Base-by-base conservation (phyloP, 202 grass and related monocot genomes). In the Carex sylvatica region DNA sequence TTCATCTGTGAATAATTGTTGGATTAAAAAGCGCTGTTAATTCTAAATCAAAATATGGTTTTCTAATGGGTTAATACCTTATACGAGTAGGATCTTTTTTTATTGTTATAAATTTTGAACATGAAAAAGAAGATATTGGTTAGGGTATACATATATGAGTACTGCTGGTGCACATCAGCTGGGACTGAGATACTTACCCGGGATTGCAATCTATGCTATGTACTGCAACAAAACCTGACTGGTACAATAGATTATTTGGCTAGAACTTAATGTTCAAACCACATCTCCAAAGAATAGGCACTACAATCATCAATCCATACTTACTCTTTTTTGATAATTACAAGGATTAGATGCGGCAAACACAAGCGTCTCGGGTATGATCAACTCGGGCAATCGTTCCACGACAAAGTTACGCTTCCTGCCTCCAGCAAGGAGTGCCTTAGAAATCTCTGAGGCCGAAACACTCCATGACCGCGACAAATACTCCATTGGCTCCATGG, bases 401-500 rank as follows among this genome's bases (percentile, higher is more conserved):
- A 64, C 42, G 4, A 76, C 85, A 3, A 55, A 86, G 60, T 80
- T 33, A 55, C 40, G 80, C 62, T 82, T 82, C 86, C 74, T 94
- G 86, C 73, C 60, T 26, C 90, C 89, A 0, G 56, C 73, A 83
- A 94, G 16, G 22, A 94, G 84, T 4, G 91, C 87, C 88, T 92
- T 95, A n/a, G 90, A 95, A 3, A 95, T 95, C 90, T 95, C 93
- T 1, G 93, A 90, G 5, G 93, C 90, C 0, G 93, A 95, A 73
- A 95, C 90, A 84, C 93, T 95, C 93, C 93, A 95, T 35, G 93
- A 95, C 75, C 93, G 71, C 0, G 93, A 95, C 46, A 95, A 61
- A 81, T 88, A 92, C 88, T 95, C 93, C 93, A 95, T 90, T 33
- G 93, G 88, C 84, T 95, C 93, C 62, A 88, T 12, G 60, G 93